Evolutionary conservation across 1,139 yeast species (phyloP), one percentile per base, ranked within the genome.

Genomic region (Debaryomyces nepalensis): DNA sequence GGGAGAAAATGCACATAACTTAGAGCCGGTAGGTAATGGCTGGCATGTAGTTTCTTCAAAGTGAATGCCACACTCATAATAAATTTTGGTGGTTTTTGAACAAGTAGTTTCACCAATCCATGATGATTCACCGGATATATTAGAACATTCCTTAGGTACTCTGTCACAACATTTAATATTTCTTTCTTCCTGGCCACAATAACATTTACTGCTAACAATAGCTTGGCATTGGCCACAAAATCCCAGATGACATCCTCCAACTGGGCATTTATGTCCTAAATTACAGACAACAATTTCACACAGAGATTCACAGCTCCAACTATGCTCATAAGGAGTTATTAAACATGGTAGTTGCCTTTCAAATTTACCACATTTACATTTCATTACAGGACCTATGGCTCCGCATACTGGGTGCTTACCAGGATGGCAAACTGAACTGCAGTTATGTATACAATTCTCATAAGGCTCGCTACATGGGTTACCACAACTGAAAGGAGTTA

Each of bases 401-500:
- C 87, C 84, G 68, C 98, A 90, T 18, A 73, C 70, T 0, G 89
- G 84, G 61, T 91, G 97, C 3, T 90, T 86, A 0, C 97, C 98
- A 1, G 97, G 93, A 59, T 90, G 98, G 58, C 98, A 90, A 14
- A 77, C 74, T 7, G 81, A 66, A 3, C 87, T 66, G 58, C 98
- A 90, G 4, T 81, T 77, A 59, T 90, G 98, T 1, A 83, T 76
- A 61, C 96, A 88, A 6, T 76, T 69, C 15, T 66, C 66, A 43
- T 84, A 68, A 40, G 71, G 67, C 15, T 68, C 67, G 41, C 77
- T 76, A 66, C 97, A 90, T 0, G 89, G 74, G 61, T 86, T 90
- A 4, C 97, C 97, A 71, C 98, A 91, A 44, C 95, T 84, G 53
- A 90, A 95, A 0, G 97, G 97, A 46, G 79, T 67, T 42, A 83